Evolutionary conservation across 768 basidiomycete species (phyloP), one percentile per base, ranked within the genome.

Genomic region (Tulasnella calospora): DNA sequence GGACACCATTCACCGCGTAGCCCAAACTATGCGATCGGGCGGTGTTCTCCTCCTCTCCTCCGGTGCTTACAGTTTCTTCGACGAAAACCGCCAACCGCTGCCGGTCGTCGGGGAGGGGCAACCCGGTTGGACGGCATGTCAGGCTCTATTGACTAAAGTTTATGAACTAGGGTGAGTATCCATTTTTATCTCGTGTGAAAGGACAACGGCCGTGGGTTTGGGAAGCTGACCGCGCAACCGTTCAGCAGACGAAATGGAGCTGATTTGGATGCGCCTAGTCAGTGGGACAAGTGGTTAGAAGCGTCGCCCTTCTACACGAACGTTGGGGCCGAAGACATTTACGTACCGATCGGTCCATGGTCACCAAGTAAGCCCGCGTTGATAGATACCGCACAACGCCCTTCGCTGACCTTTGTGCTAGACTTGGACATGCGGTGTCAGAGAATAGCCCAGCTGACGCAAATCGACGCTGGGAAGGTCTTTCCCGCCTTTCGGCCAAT

Each of bases 321-420:
- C 35, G 70, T 78, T n/a, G 77, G 77, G 40, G 55, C 72, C 35
- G 67, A 78, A 70, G 77, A 78, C 41, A 73, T 78, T 21, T 78
- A 41, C 70, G 71, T 78, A 8, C 77, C 77, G 17, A 70, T 78
- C 44, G 77, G 77, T 44, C 77, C 77, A 36, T 78, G 77, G 77
- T 46, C 51, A 30, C 30, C 40, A 33, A 46, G 77, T 78, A 46
- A 61, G 75, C 57, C 30, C 5, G 7, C 30, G 8, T 3, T 15
- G 4, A 38, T 30, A 46, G 9, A 13, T 6, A 2, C 33, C 46
- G 9, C 44, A 3, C n/a, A 33, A 19, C 41, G 33, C 35, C 3
- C 6, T 46, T 27, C 33, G 12, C 35, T 27, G 21, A 74, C 40
- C 47, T 36, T 55, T 55, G 4, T 71, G 40, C n/a, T 46, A 78